Base-by-base conservation (phyloP, 177 flowering plant species). In the Telopea speciosissima region DNA sequence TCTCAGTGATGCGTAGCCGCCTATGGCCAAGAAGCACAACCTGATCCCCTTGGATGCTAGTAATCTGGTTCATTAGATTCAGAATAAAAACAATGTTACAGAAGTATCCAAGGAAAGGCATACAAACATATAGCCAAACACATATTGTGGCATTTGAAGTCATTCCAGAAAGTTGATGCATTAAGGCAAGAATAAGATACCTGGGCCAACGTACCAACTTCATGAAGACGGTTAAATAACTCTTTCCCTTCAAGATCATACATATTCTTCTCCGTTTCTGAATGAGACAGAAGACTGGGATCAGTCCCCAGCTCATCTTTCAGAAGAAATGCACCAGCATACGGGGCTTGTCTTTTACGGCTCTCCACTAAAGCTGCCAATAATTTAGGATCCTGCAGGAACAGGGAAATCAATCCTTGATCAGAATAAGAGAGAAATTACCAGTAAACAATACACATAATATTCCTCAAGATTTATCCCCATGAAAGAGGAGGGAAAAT, bases 151-250 rank as follows among this genome's bases (percentile, higher is more conserved):
- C 40, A 33, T 33, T 5, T 33, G 8, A 33, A 33, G 40, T 33
- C 40, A 33, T 33, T 33, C 40, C 40, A 33, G 40, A 33, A 33
- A 33, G 40, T 33, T 5, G 40, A 33, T 33, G 40, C 40, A 33
- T 33, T 62, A 21, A 33, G 31, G 36, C n/a, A 36, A 25, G 67
- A 31, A 40, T 28, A 13, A 56, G 40, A 74, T 81, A 96, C 99
- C 96, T 93, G 98, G 24, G 93, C 99, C 72, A 96, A 87, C 40
- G 97, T 89, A 54, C 99, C 98, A 82, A 96, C 97, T 83, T 96
- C 92, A 83, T 93, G 97, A 68, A 96, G 97, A 36, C 97, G 93
- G 21, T 88, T 78, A 61, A 83, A 83, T 75, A 96, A 83, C 67
- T 91, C 98, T 76, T 89, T 84, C 74, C 98, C 99, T 79, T 89